A percentile compares a stretch with the other conserved stretches of the same genome.
These are phyloP conservation scores for Fusarium robinianum DNA, from an alignment of 2,329 filamentous ascomycete genomes.

Conservation along the genomic window DNA sequence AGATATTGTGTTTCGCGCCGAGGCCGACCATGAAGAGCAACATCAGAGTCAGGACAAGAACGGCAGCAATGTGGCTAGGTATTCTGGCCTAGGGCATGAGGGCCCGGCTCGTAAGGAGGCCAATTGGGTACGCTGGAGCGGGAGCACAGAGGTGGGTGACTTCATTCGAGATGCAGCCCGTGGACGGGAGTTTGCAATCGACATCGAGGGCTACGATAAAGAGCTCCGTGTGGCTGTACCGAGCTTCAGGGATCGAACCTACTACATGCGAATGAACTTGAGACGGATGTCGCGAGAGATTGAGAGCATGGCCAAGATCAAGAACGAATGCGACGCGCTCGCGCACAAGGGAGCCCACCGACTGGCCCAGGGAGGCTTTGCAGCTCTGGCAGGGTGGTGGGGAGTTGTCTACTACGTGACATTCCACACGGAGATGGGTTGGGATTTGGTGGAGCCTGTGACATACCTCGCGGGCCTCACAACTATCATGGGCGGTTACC, in stretches of 20 bases:
- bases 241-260: constrained; percentile 86
- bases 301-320: constrained; percentile 70
- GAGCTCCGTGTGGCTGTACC: constrained; percentile 82
- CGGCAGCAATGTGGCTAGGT: constrained; percentile 63
- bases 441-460: constrained; percentile 89
- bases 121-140: constrained; percentile 82
- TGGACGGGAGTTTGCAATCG: constrained; percentile 81
- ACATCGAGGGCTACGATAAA: constrained; percentile 69
- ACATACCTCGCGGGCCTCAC: constrained; percentile 88
- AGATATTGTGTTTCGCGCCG: constrained; percentile 76
- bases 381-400: constrained; percentile 77
- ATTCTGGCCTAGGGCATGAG: constrained; percentile 71
- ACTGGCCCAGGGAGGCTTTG: constrained; percentile 80
- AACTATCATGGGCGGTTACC: constrained; percentile 85
- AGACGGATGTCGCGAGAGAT: constrained; percentile 73
- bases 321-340: constrained; percentile 77
- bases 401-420: constrained; percentile 74
- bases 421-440: constrained; percentile 76
- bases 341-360: constrained; percentile 79
- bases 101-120: constrained; percentile 50
- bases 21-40: constrained; percentile 66
- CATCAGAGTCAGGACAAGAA: constrained; percentile 40
- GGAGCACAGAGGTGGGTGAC: constrained; percentile 87
- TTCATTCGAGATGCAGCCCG: constrained; percentile 90
- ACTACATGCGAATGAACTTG: constrained; percentile 79